Base-by-base conservation (phyloP, 257 asterid genomes). In the Penstemon newberryi region DNA sequence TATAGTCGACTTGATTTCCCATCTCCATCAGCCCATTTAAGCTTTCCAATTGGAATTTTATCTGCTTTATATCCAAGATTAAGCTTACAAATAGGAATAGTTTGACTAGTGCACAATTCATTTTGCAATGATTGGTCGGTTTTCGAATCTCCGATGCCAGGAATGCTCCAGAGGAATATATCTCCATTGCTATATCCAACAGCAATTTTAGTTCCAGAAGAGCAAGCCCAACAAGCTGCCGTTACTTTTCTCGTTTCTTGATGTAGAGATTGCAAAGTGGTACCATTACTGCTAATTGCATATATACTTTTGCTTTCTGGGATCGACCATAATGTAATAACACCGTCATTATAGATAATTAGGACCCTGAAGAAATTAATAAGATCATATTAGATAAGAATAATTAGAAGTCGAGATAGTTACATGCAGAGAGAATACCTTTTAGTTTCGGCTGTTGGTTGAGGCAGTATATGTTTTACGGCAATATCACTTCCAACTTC, bases 151-250 rank as follows among this genome's bases (percentile, higher is more conserved):
- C 80, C 64, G 5, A 83, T 70, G 57, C 80, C 65, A 51, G 91
- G 89, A 73, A 93, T 73, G 53, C 80, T 80, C 99, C 97, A 90
- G 56, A 93, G 75, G 62, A 81, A 65, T 71, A 93, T 84, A 64
- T 90, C 99, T 38, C 99, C 99, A 2, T 83, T 88, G 80, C 85
- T 88, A 80, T 88, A 93, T 47, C 99, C 99, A 73, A 90, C 84
- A 13, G 70, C 91, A 59, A 85, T 76, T 85, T 84, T 93, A 70
- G 89, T 90, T 74, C 99, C 99, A 75, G 69, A 47, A 25, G 89
- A 79, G 72, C 97, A 93, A 64, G 85, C 82, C 97, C 97, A 93
- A 60, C 94, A 84, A 12, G 96, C 97, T 76, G 99, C 87, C 25
- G 97, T 90, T 60, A 84, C 95, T 82, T 81, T 83, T 80, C 84